Evolutionary conservation across 192 early-diverging fungal species (phyloP), one percentile per base, ranked within the genome.

Genomic region (Podila minutissima): DNA sequence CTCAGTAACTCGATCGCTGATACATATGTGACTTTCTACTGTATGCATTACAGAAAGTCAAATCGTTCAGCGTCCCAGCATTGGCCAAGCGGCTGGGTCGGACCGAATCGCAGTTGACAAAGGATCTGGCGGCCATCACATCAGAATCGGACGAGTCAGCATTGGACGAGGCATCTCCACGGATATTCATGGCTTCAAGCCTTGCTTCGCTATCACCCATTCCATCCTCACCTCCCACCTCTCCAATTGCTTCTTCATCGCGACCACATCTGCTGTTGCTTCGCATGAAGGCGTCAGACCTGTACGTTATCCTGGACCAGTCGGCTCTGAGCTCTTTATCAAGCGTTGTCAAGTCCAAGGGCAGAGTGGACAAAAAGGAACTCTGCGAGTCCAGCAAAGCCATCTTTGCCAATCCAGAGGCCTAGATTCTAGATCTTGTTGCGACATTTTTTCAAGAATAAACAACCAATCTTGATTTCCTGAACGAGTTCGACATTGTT

Each of bases 101-200:
- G 49, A 73, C 77, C 8, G 77, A 81, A 32, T 46, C 77, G 1
- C 77, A 81, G n/a, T n/a, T 81, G 38, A 22, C 60, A 3, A 69
- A 61, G 50, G 77, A 81, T 29, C 58, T 81, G 9, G 57, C 53
- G 5, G 71, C 62, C 15, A 62, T 81, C 28, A 60, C 77, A 15
- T 61, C 67, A 57, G 71, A 81, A 22, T 62, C 31, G 8, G 59
- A 67, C 17, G 41, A 58, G 3, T 31, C 48, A 8, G 12, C 48
- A 28, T 6, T 26, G 48, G n/a, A 19, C 28, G n/a, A 2, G 35
- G 32, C 32, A 22, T 55, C n/a, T 17, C 67, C 74, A 35, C 67
- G 66, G 29, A 81, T 81, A 38, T 51, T 35, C 6, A 41, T 81
- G 10, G 71, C 67, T 24, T 67, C 71, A 24, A 73, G 28, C 22